Evolutionary conservation across 2,329 filamentous ascomycete species (phyloP), one percentile per base, ranked within the genome.

Genomic region (Raffaelea arxii): DNA sequence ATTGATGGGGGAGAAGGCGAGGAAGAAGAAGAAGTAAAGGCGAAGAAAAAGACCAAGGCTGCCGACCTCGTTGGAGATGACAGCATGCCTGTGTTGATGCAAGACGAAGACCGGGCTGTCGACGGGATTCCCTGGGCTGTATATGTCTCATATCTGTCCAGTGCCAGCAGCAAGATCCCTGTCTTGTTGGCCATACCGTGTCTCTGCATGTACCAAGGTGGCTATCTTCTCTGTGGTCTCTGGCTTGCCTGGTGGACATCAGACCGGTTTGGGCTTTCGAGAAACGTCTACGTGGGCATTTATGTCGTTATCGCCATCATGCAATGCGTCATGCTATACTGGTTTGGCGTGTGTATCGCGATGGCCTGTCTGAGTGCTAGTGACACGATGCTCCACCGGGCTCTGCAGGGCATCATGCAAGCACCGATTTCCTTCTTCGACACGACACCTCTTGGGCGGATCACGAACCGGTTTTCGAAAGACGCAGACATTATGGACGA

Each of bases 401-500:
- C 92, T 6, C 85, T 97, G 56, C 79, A 74, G 9, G 76, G 86
- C 16, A 87, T 92, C 1, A 66, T 83, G 16, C 71, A 79, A 23
- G 79, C 79, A 3, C 79, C 79, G 16, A 82, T 83, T 88, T 84
- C 86, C 5, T 97, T 97, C 68, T 97, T 97, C 66, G 92, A 98
- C 58, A 97, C 92, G 0, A 97, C 92, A 1, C 92, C 92, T 0
- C 75, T 96, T 1, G 92, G 92, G 19, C 84, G 91, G 32, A 96
- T 97, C 62, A 94, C 88, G 19, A 97, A 97, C 62, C 86, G 92
- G 16, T 97, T 97, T 66, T 94, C 88, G 25, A 84, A 91, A 55
- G 92, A 98, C 59, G 86, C 97, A 35, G 88, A 96, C 58, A 87
- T 92, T 47, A 94, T 97, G 88, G 92, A 97, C 66, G 95, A 95